Evolutionary conservation across 2,329 filamentous ascomycete species (phyloP), one percentile per base, ranked within the genome.

Genomic region (Arthrobotrys musiformis): DNA sequence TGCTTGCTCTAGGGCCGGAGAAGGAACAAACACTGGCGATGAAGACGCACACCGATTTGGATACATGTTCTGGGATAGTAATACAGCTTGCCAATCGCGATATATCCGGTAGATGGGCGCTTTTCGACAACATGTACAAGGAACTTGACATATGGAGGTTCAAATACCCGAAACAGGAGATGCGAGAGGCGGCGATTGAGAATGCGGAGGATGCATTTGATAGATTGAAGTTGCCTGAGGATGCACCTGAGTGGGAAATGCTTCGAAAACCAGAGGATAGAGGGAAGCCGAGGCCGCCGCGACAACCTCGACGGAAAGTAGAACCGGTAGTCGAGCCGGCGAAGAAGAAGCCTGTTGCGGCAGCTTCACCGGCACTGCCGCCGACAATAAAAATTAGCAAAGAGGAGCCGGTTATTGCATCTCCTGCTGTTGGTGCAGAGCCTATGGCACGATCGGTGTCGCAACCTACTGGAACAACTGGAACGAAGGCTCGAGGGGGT

Each of bases 61-160:
- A 81, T 40, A 69, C 79, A 26, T 80, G 79, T 67, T 78, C 79
- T 30, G 62, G 78, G 4, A 75, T 81, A 44, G 62, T 81, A 19
- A 79, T 79, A 26, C 78, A 79, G 28, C 68, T 81, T 42, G 80
- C 70, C n/a, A 79, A 79, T 17, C 79, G 77, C 33, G 74, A 61
- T 33, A 61, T 58, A 35, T 77, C 60, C 26, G 79, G 79, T 19
- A 74, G 80, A 54, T 81, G 80, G 80, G 66, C 78, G 44, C 64
- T 81, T 15, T 75, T 80, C 17, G 80, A 81, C 50, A 70, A 79
- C 15, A 74, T 80, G 56, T 81, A 81, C 52, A 80, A 79, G 56
- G 79, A 81, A n/a, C 70, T 81, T 60, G 80, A 81, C 48, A 33
- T 81, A 17, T 81, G 79, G 79, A 80, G 79, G 46, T 81, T 81